Evolutionary conservation across 805 yeast species (phyloP), one percentile per base, ranked within the genome.

Genomic region (Barnettozyma californica): DNA sequence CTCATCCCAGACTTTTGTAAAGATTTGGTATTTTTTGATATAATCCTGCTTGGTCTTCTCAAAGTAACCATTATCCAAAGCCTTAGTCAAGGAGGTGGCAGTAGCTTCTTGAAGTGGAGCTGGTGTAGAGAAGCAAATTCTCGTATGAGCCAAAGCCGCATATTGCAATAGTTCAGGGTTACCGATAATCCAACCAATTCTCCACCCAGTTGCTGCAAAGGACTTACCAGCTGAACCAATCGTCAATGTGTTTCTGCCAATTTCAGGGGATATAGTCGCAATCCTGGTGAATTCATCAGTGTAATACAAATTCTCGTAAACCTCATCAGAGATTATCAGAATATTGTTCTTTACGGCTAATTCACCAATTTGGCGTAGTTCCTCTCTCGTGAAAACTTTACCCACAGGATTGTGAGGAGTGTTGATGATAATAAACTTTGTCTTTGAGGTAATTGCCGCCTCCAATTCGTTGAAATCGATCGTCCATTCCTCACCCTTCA

Each of bases 121-220:
- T 41, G 96, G 96, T 1, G 90, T 79, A 9, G 92, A 75, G 68
- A 94, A 94, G 62, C 96, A 89, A 58, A 94, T 92, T 68, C 99
- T 79, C 1, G 97, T 89, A 67, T 94, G 97, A 0, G 98, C 98
- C 23, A 86, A 78, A 7, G 89, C 76, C 5, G 83, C 95, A 62
- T 87, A 88, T 55, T 84, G 81, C 59, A 94, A 74, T 55, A 91
- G 72, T 27, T 85, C 87, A n/a, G 86, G 75, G 46, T 87, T 84
- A 7, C 97, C 98, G 53, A 91, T 83, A 35, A 92, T 76, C 95
- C 96, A 94, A 47, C 99, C 99, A 46, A 94, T 79, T 73, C 99
- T 83, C 97, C 98, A 94, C 46, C 99, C 99, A 11, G 99, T 94
- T 40, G 96, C 96, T n/a, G 97, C 96, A 71, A 94, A 94, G 0